Percentiles rank a stretch among this genome's conserved stretches.
phyloP scores from a whole-genome alignment of 257 asterid species.

The Solanum stenotomum region DNA sequence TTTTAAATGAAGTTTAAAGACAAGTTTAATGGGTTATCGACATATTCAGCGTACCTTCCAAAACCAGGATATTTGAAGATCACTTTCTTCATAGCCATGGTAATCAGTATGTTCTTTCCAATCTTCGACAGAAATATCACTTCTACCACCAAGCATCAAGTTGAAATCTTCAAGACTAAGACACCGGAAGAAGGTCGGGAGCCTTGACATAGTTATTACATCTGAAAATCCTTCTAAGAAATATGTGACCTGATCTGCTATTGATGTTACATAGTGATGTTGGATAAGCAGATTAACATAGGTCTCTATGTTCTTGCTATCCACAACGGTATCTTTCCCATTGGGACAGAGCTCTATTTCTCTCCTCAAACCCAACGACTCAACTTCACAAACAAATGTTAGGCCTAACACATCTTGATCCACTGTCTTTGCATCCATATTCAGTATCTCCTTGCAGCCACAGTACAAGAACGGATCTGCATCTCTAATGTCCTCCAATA shows the following conservation, averaged over 20 bases:
- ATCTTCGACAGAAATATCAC: slow-evolving; percentile 63
- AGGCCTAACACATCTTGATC: slow-evolving; percentile 78
- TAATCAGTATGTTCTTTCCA: slow-evolving; percentile 86
- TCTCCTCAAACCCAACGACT: slow-evolving; percentile 66
- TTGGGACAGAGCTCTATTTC: slow-evolving; percentile 53
- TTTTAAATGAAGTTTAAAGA: not conserved
- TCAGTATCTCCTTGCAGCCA: slow-evolving; percentile 60
- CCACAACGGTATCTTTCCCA: slow-evolving; percentile 48
- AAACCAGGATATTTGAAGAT: slow-evolving; percentile 76
- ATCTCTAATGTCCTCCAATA: slow-evolving; percentile 60
- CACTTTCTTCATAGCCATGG: slow-evolving; percentile 56
- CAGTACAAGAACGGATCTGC: slow-evolving; percentile 66
- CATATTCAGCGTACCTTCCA: slow-evolving; percentile 53
- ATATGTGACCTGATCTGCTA: slow-evolving; percentile 45
- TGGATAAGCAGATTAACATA: slow-evolving; percentile 64
- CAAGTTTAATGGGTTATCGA: not conserved
- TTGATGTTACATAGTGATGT: slow-evolving; percentile 54
- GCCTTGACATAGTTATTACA: slow-evolving; percentile 20
- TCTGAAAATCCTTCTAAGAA: slow-evolving; percentile 63
- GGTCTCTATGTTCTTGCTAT: slow-evolving; percentile 48
- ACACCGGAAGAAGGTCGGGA: slow-evolving; percentile 47
- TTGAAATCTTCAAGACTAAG: slow-evolving; percentile 59
- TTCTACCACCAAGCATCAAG: slow-evolving; percentile 62
- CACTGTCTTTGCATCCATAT: slow-evolving; percentile 38
- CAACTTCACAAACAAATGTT: slow-evolving; percentile 59